A percentile compares a stretch with the other conserved stretches of the same genome.
Evolutionary conservation across 2,329 filamentous ascomycete genomes (phyloP).

Genomic region (Ciborinia camelliae): DNA sequence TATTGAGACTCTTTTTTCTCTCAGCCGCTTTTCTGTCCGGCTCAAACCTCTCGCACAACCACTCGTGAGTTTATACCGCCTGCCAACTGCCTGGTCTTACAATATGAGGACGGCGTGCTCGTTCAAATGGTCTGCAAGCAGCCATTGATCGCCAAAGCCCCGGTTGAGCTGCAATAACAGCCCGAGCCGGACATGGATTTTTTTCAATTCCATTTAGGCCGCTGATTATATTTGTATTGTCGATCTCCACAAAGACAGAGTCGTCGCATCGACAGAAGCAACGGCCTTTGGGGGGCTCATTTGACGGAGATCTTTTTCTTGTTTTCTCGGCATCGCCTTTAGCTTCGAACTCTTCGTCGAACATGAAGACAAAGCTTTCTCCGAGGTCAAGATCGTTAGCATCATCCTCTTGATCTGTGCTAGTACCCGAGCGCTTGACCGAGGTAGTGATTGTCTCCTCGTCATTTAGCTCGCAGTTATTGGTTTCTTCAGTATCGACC

Average conservation of each 20-base stretch:
- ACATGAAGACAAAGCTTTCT: neutral
- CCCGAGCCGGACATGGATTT: neutral
- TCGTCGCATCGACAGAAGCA: neutral
- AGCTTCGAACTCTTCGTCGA: neutral
- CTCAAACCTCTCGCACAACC: neutral
- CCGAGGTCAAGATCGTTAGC: neutral
- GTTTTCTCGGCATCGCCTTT: neutral
- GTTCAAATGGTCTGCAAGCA: constrained; percentile 6
- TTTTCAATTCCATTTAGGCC: constrained; percentile 3
- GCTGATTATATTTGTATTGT: neutral
- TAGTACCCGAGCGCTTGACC: neutral
- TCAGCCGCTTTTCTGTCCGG: neutral
- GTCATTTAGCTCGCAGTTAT: too few relatives aligned
- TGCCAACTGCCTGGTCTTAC: constrained; percentile 4
- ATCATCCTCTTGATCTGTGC: neutral
- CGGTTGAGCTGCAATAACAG: neutral
- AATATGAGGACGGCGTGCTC: constrained; percentile 1
- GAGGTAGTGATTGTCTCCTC: neutral
- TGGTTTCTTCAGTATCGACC: neutral
- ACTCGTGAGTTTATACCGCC: neutral
- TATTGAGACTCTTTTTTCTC: neutral
- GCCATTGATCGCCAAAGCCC: constrained; percentile 5
- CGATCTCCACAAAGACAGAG: neutral
- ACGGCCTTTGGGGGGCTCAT: neutral
- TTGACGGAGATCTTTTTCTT: too few relatives aligned